Evolutionary conservation across 345 rosid genomes (phyloP), one percentile per base, ranked within the genome.

Genomic region (Eucalyptus tenuipes): DNA sequence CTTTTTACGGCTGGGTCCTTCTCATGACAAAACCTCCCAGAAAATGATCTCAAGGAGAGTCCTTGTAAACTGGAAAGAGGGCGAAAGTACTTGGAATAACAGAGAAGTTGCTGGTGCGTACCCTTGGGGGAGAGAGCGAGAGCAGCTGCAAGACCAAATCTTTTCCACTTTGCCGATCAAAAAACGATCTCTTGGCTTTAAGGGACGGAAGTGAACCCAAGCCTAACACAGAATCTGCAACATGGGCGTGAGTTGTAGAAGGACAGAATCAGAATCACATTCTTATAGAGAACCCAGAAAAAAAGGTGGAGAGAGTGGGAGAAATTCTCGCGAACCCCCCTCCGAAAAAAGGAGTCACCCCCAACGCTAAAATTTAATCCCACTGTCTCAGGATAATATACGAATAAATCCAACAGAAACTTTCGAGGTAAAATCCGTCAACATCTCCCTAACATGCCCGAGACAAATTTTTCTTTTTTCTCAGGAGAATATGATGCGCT

Each of bases 221-320:
- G 86, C 87, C 68, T 37, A 90, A 59, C 89, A 16, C 85, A 33
- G 90, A 92, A 90, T 88, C 91, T 45, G 80, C 88, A 84, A 87
- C 91, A 90, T 89, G 49, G 42, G 25, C 27, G 57, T n/a, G 82
- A 31, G 50, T 20, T 49, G 44, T 48, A 22, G 71, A n/a, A n/a
- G 44, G 80, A 24, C 29, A 55, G 92, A 92, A 92, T 90, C 85
- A 91, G 94, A 94, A 91, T 91, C 94, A 88, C 89, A 93, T 93
- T 93, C 96, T 84, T 33, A 53, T 47, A 33, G 31, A 66, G 15
- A 22, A 48, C 37, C 81, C 84, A 87, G 25, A 20, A 25, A 47
- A 48, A 53, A 25, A 6, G 24, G 22, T 31, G 55, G 61, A 49
- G 59, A 66, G 24, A 49, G 48, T 47, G 31, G 52, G 7, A 66